A percentile compares a stretch with the other conserved stretches of the same genome.
These are phyloP conservation scores for Madurella mycetomatis DNA, from an alignment of 2,329 filamentous ascomycete species.

Conservation along the genomic window DNA sequence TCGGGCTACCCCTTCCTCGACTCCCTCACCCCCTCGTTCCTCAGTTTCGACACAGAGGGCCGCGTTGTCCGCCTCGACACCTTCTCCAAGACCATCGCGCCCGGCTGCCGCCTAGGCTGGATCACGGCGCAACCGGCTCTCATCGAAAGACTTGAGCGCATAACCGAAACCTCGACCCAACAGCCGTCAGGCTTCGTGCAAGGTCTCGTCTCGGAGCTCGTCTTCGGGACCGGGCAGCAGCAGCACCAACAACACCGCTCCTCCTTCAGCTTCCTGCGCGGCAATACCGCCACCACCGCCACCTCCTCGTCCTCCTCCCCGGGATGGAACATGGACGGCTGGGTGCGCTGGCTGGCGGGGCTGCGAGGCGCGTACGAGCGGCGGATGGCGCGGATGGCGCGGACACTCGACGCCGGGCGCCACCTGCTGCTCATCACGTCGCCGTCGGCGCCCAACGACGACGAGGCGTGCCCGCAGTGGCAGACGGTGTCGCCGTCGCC, in stretches of 20 bases:
- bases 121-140: conserved; percentile 78
- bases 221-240: conserved; percentile 53
- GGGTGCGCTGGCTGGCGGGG: conserved; percentile 87
- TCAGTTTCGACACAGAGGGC: conserved; percentile 77
- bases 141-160: conserved; percentile 63
- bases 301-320: no score
- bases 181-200: conserved; percentile 90
- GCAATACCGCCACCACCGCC: conserved; percentile 35
- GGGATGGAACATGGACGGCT: conserved; percentile 77
- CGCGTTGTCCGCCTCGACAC: conserved; percentile 87
- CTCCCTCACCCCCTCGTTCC: conserved; percentile 75
- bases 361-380: conserved; percentile 79
- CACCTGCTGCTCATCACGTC: no score
- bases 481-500: conserved; percentile 51
- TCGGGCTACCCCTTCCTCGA: conserved; percentile 76
- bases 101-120: conserved; percentile 87
- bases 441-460: conserved; percentile 25
- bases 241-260: background rate
- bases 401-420: conserved; percentile 60
- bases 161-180: conserved; percentile 74
- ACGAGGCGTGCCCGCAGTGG: background rate
- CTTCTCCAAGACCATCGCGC: conserved; percentile 89
- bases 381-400: conserved; percentile 77
- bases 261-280: conserved; percentile 32
- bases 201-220: conserved; percentile 68